Evolutionary conservation across 2,329 filamentous ascomycete species (phyloP).

Genomic region (Fusarium hostae): DNA sequence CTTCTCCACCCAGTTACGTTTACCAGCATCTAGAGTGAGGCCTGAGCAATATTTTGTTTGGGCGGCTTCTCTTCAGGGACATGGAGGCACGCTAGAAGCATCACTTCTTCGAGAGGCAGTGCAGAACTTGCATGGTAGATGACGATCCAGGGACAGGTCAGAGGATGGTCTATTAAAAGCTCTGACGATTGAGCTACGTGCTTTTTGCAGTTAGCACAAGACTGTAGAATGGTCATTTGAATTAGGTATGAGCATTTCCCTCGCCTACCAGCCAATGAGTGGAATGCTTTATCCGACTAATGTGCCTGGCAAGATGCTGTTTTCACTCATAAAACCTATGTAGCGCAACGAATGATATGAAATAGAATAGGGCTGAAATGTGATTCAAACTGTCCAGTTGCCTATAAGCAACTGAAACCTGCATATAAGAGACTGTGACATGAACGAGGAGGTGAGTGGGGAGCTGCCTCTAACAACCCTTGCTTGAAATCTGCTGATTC

Average conservation of each 20-base stretch:
- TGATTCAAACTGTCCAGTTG: slow-evolving; percentile 1
- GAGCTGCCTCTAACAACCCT: slow-evolving; percentile 3
- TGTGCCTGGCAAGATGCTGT: background rate
- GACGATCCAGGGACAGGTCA: slow-evolving; percentile 19
- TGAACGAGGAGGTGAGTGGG: background rate
- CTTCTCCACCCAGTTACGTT: background rate
- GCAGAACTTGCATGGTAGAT: slow-evolving; percentile 19
- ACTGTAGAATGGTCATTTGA: background rate
- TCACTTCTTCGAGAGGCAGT: slow-evolving; percentile 33
- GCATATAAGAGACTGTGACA: background rate
- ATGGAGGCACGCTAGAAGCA: slow-evolving; percentile 16
- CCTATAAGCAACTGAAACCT: background rate
- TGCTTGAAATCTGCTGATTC: slow-evolving; percentile 16
- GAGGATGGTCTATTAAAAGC: slow-evolving; percentile 29
- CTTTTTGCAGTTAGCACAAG: background rate
- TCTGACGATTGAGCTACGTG: background rate
- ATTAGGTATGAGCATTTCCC: background rate
- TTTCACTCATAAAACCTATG: background rate
- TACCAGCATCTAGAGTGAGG: background rate
- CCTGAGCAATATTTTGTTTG: background rate
- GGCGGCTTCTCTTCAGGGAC: background rate
- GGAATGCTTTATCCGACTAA: background rate
- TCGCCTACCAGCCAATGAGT: background rate
- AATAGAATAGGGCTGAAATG: background rate
- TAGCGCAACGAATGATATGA: background rate